Evolutionary conservation across 2,329 filamentous ascomycete species (phyloP).

Genomic region (Westerdykella aurantiaca): DNA sequence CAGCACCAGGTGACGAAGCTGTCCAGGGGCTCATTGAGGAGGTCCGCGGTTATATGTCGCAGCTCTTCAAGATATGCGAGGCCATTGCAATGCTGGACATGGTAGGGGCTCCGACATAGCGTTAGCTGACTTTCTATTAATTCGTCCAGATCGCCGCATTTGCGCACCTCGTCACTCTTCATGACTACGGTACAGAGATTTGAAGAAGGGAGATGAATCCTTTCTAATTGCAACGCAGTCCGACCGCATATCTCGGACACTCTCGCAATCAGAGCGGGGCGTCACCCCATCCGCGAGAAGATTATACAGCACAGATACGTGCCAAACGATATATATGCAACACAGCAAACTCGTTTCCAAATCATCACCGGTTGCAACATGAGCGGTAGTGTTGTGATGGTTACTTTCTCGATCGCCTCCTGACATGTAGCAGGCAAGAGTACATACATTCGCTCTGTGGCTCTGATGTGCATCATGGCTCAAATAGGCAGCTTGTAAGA

Average conservation of each 20-base stretch:
- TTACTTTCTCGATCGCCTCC: neutral
- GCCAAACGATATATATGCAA: conserved; percentile 86
- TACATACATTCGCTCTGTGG: conserved; percentile 83
- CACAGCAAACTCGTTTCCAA: conserved; percentile 75
- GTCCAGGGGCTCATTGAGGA: conserved; percentile 65
- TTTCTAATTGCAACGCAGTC: conserved; percentile 32
- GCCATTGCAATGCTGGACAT: conserved; percentile 83
- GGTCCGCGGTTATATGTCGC: conserved; percentile 65
- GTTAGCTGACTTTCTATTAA: neutral
- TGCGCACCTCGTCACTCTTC: conserved; percentile 59
- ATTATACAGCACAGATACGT: conserved; percentile 65
- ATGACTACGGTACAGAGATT: conserved; percentile 48
- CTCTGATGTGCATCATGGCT: conserved; percentile 84
- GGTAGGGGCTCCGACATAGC: conserved; percentile 40
- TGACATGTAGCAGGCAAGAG: conserved; percentile 54
- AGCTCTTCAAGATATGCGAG: conserved; percentile 79
- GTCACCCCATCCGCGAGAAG: conserved; percentile 75
- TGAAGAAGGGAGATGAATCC: neutral
- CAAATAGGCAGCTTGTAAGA: conserved; percentile 73
- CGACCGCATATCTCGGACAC: conserved; percentile 64
- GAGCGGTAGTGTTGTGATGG: conserved; percentile 55
- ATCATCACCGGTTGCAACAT: conserved; percentile 96
- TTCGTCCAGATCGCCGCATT: conserved; percentile 25
- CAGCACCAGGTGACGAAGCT: conserved; percentile 54
- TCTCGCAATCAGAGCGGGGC: conserved; percentile 65